These are phyloP conservation scores for Boletus reticulatus DNA, from an alignment of 768 basidiomycete species.

Conservation along the genomic window DNA sequence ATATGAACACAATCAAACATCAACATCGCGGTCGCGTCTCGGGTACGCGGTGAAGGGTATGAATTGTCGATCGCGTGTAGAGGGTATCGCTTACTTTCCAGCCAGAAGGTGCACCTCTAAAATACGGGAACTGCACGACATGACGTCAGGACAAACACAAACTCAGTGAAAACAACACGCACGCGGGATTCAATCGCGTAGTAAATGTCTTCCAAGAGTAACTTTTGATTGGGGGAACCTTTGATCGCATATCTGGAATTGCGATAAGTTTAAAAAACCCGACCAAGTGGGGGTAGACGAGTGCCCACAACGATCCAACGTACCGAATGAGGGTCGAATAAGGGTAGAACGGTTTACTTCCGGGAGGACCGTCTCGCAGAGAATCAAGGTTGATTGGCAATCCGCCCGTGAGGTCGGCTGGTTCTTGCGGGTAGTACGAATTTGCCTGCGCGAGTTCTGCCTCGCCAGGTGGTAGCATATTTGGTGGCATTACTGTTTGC, in stretches of 20 bases:
- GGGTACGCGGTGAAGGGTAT: not conserved
- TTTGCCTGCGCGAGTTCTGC: conserved; percentile 52
- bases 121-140: conserved; percentile 74
- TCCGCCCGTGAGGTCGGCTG: conserved; percentile 78
- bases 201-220: conserved; percentile 87
- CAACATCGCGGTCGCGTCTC: conserved; percentile 59
- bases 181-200: conserved; percentile 89
- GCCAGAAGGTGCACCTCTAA: conserved; percentile 81
- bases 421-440: conserved; percentile 72
- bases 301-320: conserved; percentile 26
- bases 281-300: not conserved
- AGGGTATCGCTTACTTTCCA: conserved; percentile 70
- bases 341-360: conserved; percentile 88
- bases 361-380: conserved; percentile 81
- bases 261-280: not conserved
- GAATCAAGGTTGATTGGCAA: conserved; percentile 87
- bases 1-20: conserved; percentile 58
- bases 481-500: conserved; percentile 58
- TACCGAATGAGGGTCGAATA: conserved; percentile 90
- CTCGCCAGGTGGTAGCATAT: conserved; percentile 53
- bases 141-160: conserved; percentile 6
- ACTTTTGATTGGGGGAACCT: conserved; percentile 83
- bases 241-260: conserved; percentile 79
- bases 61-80: not conserved
- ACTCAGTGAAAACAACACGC: conserved; percentile 30